A percentile compares a stretch with the other conserved stretches of the same genome.
phyloP scores from a whole-genome alignment of 495 filamentous ascomycete genomes.

The Xylaria intraflava region DNA sequence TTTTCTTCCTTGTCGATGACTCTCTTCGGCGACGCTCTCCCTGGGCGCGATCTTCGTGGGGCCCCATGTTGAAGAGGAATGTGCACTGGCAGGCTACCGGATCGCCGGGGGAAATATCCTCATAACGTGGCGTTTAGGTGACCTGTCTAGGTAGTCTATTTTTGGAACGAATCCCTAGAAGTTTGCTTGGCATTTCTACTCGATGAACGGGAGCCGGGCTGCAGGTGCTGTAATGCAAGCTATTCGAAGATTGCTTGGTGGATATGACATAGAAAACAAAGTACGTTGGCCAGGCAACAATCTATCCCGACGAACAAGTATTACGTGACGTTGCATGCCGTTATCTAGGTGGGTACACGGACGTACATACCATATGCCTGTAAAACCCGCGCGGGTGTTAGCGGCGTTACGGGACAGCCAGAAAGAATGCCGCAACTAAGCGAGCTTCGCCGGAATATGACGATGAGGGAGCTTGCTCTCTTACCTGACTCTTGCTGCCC shows the following conservation, averaged over 20 bases:
- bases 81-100: not conserved
- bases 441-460: slow-evolving; percentile 17
- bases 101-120: not conserved
- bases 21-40: slow-evolving; percentile 25
- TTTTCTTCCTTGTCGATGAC: slow-evolving; percentile 18
- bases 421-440: slow-evolving; percentile 27
- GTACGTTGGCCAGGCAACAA: slow-evolving; percentile 38
- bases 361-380: too few species aligned
- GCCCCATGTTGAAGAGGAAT: slow-evolving; percentile 16
- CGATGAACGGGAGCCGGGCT: not conserved
- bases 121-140: not conserved
- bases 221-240: slow-evolving; percentile 5
- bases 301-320: too few species aligned
- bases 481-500: slow-evolving; percentile 1
- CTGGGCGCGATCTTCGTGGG: slow-evolving; percentile 24
- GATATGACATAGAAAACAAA: slow-evolving; percentile 20
- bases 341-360: too few species aligned
- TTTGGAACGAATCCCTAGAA: slow-evolving; percentile 18
- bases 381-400: not conserved
- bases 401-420: slow-evolving; percentile 6
- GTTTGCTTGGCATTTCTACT: slow-evolving; percentile 13
- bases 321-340: too few species aligned
- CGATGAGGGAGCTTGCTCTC: slow-evolving; percentile 6
- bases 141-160: slow-evolving; percentile 12
- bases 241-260: not conserved